phyloP scores from a whole-genome alignment of 106 monocot genomes.

The Chionographis japonica region DNA sequence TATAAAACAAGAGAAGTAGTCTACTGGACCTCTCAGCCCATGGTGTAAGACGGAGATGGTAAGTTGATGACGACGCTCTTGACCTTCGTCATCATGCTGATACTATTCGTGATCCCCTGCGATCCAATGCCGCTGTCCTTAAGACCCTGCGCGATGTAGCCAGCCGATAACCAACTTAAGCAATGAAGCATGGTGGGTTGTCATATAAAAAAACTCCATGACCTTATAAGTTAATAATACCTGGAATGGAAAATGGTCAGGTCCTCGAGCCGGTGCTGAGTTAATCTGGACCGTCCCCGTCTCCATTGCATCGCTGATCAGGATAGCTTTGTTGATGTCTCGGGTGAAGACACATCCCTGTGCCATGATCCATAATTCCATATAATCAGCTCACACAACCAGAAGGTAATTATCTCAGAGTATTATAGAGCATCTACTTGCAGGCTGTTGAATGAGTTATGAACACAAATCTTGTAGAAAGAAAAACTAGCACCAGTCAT shows the following conservation, averaged over 20 bases:
- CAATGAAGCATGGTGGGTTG: neutral
- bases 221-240: constrained; percentile 17
- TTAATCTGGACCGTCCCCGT: constrained; percentile 97
- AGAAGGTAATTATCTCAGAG: too few species aligned
- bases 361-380: too few species aligned
- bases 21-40: constrained; percentile 46
- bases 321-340: constrained; percentile 90
- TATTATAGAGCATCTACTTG: too few species aligned
- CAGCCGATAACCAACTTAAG: neutral
- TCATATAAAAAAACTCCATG: too few species aligned
- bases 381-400: too few species aligned
- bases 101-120: constrained; percentile 96
- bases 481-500: too few species aligned
- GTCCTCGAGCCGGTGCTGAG: constrained; percentile 96
- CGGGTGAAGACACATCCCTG: constrained; percentile 98
- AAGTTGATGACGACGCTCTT: constrained; percentile 97
- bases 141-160: constrained; percentile 52
- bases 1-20: neutral
- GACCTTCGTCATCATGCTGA: constrained; percentile 96
- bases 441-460: too few species aligned
- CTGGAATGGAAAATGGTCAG: constrained; percentile 99
- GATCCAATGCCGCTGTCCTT: constrained; percentile 99
- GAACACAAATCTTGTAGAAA: too few species aligned
- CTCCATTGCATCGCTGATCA: constrained; percentile 98
- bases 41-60: constrained; percentile 80